Evolutionary conservation across 495 filamentous ascomycete species (phyloP).

Genomic region (Chaetomidium leptoderma): DNA sequence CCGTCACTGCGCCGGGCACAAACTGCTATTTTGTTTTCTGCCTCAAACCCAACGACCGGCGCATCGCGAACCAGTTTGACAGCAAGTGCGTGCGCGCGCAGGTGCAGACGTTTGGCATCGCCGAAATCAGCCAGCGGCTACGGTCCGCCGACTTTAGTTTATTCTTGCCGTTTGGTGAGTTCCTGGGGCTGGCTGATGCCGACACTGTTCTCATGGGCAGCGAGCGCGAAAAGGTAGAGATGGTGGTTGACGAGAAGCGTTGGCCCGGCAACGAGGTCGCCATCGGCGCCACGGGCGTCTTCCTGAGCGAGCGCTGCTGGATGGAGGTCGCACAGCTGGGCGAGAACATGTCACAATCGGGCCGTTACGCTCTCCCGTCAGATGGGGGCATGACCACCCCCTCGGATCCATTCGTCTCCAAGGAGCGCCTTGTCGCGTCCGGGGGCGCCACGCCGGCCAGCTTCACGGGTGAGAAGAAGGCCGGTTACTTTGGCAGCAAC

Average conservation of each 20-base stretch:
- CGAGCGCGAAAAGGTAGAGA: constrained; percentile 87
- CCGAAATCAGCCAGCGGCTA: constrained; percentile 90
- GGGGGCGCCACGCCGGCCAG: constrained; percentile 56
- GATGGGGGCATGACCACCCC: constrained; percentile 38
- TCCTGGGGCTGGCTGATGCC: constrained; percentile 80
- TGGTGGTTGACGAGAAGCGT: constrained; percentile 78
- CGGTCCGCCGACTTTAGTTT: constrained; percentile 91
- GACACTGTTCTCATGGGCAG: constrained; percentile 82
- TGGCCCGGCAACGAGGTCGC: constrained; percentile 92
- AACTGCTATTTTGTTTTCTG: constrained; percentile 97
- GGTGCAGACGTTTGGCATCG: constrained; percentile 92
- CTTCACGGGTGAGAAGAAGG: constrained; percentile 65
- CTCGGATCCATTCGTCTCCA: constrained; percentile 57
- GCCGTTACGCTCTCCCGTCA: constrained; percentile 46
- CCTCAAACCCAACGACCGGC: constrained; percentile 92
- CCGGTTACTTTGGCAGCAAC: constrained; percentile 75
- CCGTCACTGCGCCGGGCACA: constrained; percentile 70
- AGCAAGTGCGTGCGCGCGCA: constrained; percentile 96
- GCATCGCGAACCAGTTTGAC: constrained; percentile 97
- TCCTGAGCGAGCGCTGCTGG: constrained; percentile 94
- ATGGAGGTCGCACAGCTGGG: constrained; percentile 74
- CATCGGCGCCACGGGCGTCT: constrained; percentile 87
- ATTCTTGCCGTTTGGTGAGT: constrained; percentile 93
- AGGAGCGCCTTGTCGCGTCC: constrained; percentile 63
- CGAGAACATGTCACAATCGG: constrained; percentile 53